Percentiles rank a stretch among this genome's conserved stretches.
phyloP scores from a whole-genome alignment of 164 flowering plant species.

The Umbellularia californica region DNA sequence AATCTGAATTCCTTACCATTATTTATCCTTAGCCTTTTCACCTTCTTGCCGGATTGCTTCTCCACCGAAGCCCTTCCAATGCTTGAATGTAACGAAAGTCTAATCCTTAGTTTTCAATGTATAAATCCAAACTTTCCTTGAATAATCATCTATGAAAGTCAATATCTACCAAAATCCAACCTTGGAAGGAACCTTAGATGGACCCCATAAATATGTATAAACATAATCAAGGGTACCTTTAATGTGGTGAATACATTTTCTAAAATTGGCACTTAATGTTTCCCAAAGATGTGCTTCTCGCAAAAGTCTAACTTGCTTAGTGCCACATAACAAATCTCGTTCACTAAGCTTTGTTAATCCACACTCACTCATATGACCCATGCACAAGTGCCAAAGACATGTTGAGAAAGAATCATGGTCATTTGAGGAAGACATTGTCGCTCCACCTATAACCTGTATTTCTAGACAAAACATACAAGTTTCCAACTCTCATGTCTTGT shows the following conservation, averaged over 20 bases:
- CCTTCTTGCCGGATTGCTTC: background rate
- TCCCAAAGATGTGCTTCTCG: background rate
- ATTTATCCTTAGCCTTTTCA: background rate
- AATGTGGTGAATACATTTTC: too few species aligned
- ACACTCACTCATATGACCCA: background rate
- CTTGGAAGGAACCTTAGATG: background rate
- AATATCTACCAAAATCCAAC: background rate
- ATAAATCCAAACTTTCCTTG: constrained; percentile 2
- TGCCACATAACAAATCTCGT: background rate
- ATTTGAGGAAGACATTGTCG: background rate
- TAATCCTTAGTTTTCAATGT: background rate
- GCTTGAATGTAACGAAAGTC: background rate
- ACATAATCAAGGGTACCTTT: constrained; percentile 2
- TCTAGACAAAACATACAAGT: background rate
- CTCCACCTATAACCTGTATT: background rate
- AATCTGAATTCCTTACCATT: background rate
- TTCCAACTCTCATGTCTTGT: too few species aligned
- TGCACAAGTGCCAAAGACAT: background rate
- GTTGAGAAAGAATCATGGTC: background rate
- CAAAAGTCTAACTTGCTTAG: background rate
- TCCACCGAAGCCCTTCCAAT: background rate
- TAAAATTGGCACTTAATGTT: background rate
- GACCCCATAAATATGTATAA: background rate
- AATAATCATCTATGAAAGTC: constrained; percentile 1
- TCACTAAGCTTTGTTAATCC: background rate